Base-by-base conservation (phyloP, 495 filamentous ascomycete genomes). In the Glonium stellatum region DNA sequence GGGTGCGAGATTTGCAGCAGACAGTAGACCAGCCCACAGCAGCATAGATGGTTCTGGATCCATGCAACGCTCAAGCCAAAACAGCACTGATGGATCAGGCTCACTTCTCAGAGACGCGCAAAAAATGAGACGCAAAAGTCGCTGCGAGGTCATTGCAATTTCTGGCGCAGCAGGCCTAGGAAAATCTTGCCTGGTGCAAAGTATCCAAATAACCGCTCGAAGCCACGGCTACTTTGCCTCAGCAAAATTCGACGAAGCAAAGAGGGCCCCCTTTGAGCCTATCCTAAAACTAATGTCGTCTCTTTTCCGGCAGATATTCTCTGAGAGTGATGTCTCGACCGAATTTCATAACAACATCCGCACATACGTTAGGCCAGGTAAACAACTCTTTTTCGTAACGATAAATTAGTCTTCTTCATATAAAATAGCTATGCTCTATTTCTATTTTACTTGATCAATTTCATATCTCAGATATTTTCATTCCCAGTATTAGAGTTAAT, bases 301-400 rank as follows among this genome's bases (percentile, higher is more conserved):
- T 41, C 75, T 95, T 5, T 87, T 96, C 62, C 87, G 89, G 52
- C 91, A 96, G 65, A 90, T 95, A 8, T 95, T 92, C 75, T 92
- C 89, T 0, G 90, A 96, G 69, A 85, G 85, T 55, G 88, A 95
- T 72, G 86, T 92, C 1, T 84, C 84, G 1, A 95, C 87, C 0
- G 80, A 87, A 4, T 93, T 95, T 65, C 91, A 96, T 60, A 81
- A 87, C 56, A 79, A 78, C 51, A 72, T 96, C 18, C 84, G 88
- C 57, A 77, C 81, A 21, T 87, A 87, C 55, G 80, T 92, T 49
- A 82, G 84, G 27, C 27, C 27, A 31, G 27, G 27, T 31, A 31
- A 31, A 6, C 27, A 2, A 31, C 27, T 6, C 27, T 31, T 31
- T 6, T 31, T 31, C 6, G 2, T 3, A 31, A 31, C 27, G 27